A percentile compares a stretch with the other conserved stretches of the same genome.
phyloP scores from a whole-genome alignment of 2,329 filamentous ascomycete genomes.

The Penicillium sclerotiorum region DNA sequence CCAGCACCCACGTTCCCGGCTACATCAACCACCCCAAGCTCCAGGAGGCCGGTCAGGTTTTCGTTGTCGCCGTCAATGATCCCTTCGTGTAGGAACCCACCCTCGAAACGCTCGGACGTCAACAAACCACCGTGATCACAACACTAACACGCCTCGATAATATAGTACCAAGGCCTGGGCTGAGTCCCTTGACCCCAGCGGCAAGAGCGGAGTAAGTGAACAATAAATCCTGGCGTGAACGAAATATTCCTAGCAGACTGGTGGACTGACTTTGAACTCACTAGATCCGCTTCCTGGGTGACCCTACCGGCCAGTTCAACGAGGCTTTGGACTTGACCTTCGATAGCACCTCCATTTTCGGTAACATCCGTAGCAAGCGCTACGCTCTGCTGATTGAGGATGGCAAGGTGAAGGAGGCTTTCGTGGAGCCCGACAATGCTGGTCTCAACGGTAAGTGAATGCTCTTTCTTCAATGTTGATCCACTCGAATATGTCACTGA shows the following conservation, averaged over 20 bases:
- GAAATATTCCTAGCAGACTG: not conserved
- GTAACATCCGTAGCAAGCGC: conserved; percentile 79
- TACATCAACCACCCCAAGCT: conserved; percentile 80
- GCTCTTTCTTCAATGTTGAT: not conserved
- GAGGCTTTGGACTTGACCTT: conserved; percentile 82
- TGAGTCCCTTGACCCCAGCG: conserved; percentile 72
- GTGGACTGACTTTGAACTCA: not conserved
- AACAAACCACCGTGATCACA: not conserved
- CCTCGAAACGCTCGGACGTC: no score
- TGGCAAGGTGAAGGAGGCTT: conserved; percentile 78
- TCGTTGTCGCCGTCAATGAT: conserved; percentile 92
- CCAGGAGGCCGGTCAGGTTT: conserved; percentile 79
- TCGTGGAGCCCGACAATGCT: conserved; percentile 87
- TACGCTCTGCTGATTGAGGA: conserved; percentile 83
- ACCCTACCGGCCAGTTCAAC: conserved; percentile 78
- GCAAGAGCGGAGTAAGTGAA: conserved; percentile 72
- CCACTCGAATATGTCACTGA: not conserved
- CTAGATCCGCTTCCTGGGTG: conserved; percentile 85
- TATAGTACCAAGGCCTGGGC: conserved; percentile 87
- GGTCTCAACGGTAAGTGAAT: conserved; percentile 68
- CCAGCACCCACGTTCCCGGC: conserved; percentile 75
- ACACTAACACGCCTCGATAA: conserved; percentile 10
- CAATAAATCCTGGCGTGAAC: not conserved
- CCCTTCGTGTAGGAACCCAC: conserved; percentile 81
- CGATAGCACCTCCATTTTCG: conserved; percentile 77